phyloP scores from a whole-genome alignment of 768 basidiomycete genomes.

The Nevesoporus exiguus region DNA sequence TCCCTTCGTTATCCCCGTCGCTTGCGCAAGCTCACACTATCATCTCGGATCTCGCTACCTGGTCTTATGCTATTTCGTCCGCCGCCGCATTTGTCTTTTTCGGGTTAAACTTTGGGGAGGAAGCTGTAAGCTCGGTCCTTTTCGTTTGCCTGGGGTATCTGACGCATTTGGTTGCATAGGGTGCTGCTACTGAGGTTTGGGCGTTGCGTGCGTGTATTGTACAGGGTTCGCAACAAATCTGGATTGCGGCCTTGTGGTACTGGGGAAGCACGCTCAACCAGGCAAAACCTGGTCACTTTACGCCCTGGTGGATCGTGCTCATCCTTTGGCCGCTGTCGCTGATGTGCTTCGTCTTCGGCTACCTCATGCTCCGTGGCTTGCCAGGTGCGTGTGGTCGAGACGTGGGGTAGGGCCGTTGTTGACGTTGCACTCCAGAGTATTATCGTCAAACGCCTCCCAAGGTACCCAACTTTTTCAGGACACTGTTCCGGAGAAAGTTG shows the following conservation, averaged over 20 bases:
- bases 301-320: conserved; percentile 84
- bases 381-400: conserved; percentile 53
- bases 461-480: conserved; percentile 88
- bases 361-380: conserved; percentile 80
- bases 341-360: conserved; percentile 73
- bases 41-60: conserved; percentile 76
- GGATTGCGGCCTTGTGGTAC: conserved; percentile 95
- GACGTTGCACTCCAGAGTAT: conserved; percentile 52
- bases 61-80: conserved; percentile 91
- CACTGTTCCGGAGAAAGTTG: conserved; percentile 85
- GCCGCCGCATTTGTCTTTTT: conserved; percentile 92
- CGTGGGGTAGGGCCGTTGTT: neutral
- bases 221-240: conserved; percentile 93
- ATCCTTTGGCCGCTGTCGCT: conserved; percentile 79
- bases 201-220: conserved; percentile 87
- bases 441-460: conserved; percentile 92
- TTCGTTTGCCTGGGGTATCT: conserved; percentile 1
- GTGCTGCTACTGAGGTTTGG: conserved; percentile 95
- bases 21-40: conserved; percentile 61
- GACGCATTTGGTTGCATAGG: conserved; percentile 38
- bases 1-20: conserved; percentile 68
- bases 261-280: conserved; percentile 84
- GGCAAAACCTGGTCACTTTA: conserved; percentile 43
- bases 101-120: conserved; percentile 95
- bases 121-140: conserved; percentile 58